Evolutionary conservation across 345 rosid genomes (phyloP), one percentile per base, ranked within the genome.

Genomic region (Lepidium sativum): DNA sequence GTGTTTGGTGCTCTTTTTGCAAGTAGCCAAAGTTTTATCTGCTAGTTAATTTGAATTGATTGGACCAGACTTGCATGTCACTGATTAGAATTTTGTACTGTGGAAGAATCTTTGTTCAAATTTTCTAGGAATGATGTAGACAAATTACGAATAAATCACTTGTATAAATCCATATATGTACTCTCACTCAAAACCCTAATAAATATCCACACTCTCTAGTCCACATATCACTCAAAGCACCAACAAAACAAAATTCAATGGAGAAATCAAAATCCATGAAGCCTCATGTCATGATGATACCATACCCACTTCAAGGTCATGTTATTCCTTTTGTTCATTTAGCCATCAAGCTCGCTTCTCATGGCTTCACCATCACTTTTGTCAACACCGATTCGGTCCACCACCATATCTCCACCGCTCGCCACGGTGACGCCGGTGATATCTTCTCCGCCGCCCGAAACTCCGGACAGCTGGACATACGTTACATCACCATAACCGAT

Each of bases 261-360:
- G 74, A 44, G 56, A 65, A 27, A 9, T n/a, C 44, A 65, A 65
- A 50, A 11, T 39, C 60, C 3, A 49, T 15, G 40, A 81, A 70
- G 20, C 82, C 65, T 72, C 86, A 81, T 54, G 82, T 80, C 43
- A 71, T 86, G 49, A 67, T 84, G 78, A 37, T 86, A 18, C 59
- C 86, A 17, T 77, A 62, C 60, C 89, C 94, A 32, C 83, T 86
- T 13, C 94, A 86, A 69, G 94, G 94, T 40, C 94, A 86, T 20
- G 75, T 81, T 1, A 80, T 75, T 52, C 90, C 90, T 23, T 40
- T 73, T 17, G 86, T 74, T 2, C 76, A 82, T 45, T 77, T 86
- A 10, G 94, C 94, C 65, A 32, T 77, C 44, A 82, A 80, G 50
- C 94, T 86, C 21, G 94, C 94, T 16, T 82, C 88, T 4, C 81